Base-by-base conservation (phyloP, 345 rosid species). In the Arabidopsis arenosa region DNA sequence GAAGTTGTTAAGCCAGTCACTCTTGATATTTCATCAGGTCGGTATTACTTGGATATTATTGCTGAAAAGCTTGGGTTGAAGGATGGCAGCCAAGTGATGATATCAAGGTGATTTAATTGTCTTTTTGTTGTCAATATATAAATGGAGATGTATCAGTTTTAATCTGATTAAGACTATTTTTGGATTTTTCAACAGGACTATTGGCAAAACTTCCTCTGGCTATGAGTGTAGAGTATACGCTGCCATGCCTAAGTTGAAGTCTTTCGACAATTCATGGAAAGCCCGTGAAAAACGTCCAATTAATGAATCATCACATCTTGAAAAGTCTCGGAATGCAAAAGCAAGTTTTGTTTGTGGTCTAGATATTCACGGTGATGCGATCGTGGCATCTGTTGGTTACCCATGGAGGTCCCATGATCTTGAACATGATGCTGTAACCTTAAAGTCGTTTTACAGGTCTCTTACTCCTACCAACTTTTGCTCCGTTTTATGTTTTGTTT, bases 361-460 rank as follows among this genome's bases (percentile, higher is more conserved):
- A 83, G 83, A 65, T 74, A 65, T 90, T 72, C 80, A 75, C 69
- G 94, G 93, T 36, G 88, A 86, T 85, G 91, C 97, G 59, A 79
- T 92, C 71, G 72, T 90, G 85, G 91, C 96, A 63, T 89, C 93
- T 15, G 77, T 92, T 81, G 93, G 94, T 33, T 89, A 87, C 82
- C 76, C 78, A 21, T 82, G 92, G 96, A 85, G 76, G 75, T 85
- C 90, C 65, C 78, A 70, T 70, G 87, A 82, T 40, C 88, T 92
- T 81, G 84, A 81, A 63, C 72, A 81, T 63, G 96, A 88, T 79
- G 85, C 84, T 76, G 37, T 89, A 64, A 82, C 85, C 40, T 36
- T 86, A 32, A 86, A 85, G 62, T 80, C 86, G 49, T 89, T 87
- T 78, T 82, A 83, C 89, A 92, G 91, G 96, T 92, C 54, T 66